Base-by-base conservation (phyloP, 495 filamentous ascomycete species). In the Xylaria intraflava region DNA sequence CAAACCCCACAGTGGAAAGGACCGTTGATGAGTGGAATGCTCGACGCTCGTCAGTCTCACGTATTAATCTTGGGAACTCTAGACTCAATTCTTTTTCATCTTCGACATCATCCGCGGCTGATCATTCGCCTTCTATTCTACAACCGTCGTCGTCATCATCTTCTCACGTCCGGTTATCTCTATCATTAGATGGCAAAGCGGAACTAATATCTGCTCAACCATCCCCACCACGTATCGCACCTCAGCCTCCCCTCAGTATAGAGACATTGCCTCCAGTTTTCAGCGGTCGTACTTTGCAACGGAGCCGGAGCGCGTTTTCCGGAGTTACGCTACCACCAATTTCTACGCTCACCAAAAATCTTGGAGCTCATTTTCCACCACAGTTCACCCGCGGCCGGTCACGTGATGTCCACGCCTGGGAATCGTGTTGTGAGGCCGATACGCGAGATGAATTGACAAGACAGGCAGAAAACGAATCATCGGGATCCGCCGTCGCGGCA, bases 161-260 rank as follows among this genome's bases (percentile, higher is more conserved):
- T 4, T 83, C 82, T 12, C 69, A 68, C 29, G 68, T 87, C 27
- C 74, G 83, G 40, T 62, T 95, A 46, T 90, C 88, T 0, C 70
- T 88, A 54, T 90, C 87, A 17, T 76, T 86, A 44, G 89, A 94
- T 50, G 91, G 91, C 48, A 88, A 87, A 62, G 91, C 90, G 2
- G 83, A 89, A 68, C 74, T 96, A 29, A 76, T 86, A 8, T 80
- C 84, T 40, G 73, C 83, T 56, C 79, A 79, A 6, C 82, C 83
- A n/a, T 92, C 90, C 0, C 88, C 90, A 9, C 85, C 87, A 2
- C 75, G 75, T 12, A 57, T 65, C 1, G 56, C 66, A 36, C 57
- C 62, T 39, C 59, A 45, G 29, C 53, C 66, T 26, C 61, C 63
- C 23, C 51, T 38, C 9, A 54, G 55, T 43, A 38, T 35, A 20